phyloP scores from a whole-genome alignment of 768 basidiomycete species.

The Hemileccinum rubropunctum region DNA sequence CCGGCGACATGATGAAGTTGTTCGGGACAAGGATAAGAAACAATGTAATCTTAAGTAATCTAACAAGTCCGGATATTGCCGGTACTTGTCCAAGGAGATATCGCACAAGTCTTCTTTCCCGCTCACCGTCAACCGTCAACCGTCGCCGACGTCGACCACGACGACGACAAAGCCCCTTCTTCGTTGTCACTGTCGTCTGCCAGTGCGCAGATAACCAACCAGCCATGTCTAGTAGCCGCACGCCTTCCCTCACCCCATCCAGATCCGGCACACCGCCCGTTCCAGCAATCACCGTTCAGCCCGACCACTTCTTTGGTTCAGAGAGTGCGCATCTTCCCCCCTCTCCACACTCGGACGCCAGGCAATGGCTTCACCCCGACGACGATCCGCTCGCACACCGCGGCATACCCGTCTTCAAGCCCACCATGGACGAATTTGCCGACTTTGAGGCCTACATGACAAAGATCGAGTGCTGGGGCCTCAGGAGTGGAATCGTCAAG shows the following conservation, averaged over 20 bases:
- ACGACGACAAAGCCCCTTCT: not conserved
- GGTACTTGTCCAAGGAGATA: not conserved
- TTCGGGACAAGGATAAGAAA: no score
- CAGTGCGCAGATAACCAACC: no score
- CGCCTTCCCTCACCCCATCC: conserved; percentile 37
- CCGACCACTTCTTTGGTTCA: conserved; percentile 79
- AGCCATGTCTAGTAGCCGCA: conserved; percentile 28
- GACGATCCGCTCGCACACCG: conserved; percentile 80
- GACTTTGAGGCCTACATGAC: conserved; percentile 93
- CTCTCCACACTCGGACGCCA: conserved; percentile 62
- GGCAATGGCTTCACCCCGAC: conserved; percentile 68
- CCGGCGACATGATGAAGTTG: conserved; percentile 30
- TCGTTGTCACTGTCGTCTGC: no score
- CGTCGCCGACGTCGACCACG: conserved; percentile 10
- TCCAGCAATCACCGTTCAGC: conserved; percentile 57
- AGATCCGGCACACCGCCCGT: conserved; percentile 46
- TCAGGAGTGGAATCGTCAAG: conserved; percentile 89
- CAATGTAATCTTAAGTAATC: no score
- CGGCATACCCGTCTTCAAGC: conserved; percentile 96
- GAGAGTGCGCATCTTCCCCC: conserved; percentile 45
- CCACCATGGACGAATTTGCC: conserved; percentile 85
- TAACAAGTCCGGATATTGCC: no score
- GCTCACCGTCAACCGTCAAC: not conserved
- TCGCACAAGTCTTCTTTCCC: conserved; percentile 1
- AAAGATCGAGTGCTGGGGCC: conserved; percentile 87